phyloP scores from a whole-genome alignment of 148 eudicot species.

The Polygonum aviculare region DNA sequence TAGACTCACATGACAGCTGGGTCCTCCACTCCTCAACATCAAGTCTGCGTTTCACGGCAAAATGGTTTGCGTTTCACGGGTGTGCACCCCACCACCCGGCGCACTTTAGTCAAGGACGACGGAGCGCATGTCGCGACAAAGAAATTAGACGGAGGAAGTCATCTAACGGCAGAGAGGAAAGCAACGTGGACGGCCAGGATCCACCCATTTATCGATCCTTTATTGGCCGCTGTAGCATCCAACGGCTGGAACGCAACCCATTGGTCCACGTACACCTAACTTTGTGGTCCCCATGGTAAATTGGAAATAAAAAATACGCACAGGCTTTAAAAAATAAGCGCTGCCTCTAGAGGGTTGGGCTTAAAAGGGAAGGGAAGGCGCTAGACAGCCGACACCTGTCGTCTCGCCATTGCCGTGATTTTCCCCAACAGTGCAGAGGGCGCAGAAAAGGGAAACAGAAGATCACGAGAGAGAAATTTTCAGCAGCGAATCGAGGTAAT shows the following conservation, averaged over 20 bases:
- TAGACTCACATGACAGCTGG: neutral
- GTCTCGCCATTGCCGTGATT: neutral
- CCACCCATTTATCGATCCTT: neutral
- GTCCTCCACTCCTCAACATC: neutral
- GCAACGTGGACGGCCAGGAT: conserved; percentile 17
- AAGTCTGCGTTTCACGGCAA: conserved; percentile 5
- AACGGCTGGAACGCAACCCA: conserved; percentile 12
- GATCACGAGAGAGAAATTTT: neutral
- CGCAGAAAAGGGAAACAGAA: neutral
- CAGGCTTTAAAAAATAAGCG: neutral
- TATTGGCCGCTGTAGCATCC: conserved; percentile 10
- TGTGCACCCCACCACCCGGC: neutral
- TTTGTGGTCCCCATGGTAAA: conserved; percentile 15
- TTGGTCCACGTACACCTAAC: conserved; percentile 48
- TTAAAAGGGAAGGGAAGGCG: conserved; percentile 10
- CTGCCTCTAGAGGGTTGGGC: neutral
- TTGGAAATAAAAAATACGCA: neutral
- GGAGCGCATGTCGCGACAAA: neutral
- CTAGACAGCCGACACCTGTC: conserved; percentile 46
- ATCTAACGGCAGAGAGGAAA: neutral
- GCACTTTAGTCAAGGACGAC: conserved; percentile 4
- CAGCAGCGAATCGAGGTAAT: conserved; percentile 7
- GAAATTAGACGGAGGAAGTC: neutral
- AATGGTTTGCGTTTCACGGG: neutral
- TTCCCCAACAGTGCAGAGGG: neutral